Evolutionary conservation across 1,139 yeast species (phyloP).

Genomic region (Insectozyma bohioensis): DNA sequence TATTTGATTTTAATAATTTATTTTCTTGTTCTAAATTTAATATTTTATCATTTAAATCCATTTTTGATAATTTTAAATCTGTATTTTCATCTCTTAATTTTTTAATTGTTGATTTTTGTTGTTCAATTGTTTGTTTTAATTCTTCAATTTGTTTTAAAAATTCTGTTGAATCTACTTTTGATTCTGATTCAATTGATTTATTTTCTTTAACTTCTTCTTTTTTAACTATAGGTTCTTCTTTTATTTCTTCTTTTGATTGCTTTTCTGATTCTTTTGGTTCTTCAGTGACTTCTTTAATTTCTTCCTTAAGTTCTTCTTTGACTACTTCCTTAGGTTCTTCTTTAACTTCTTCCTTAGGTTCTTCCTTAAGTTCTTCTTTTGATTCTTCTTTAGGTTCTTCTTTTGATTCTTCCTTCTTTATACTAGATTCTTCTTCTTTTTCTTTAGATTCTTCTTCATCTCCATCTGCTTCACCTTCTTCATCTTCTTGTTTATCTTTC

Average conservation of each 20-base stretch:
- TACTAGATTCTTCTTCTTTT: not conserved
- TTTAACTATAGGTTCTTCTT: not conserved
- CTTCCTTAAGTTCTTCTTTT: not conserved
- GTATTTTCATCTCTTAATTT: slow-evolving; percentile 46
- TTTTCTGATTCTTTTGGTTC: slow-evolving; percentile 8
- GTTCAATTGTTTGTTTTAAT: slow-evolving; percentile 24
- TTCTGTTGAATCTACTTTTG: not conserved
- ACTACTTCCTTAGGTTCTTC: not conserved
- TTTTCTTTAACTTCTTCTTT: not conserved
- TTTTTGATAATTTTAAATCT: slow-evolving; percentile 40
- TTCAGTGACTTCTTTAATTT: not conserved
- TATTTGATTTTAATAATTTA: slow-evolving; percentile 15
- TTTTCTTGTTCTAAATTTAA: slow-evolving; percentile 25
- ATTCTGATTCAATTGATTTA: not conserved
- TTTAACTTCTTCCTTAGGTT: not conserved
- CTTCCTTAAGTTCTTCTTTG: not conserved
- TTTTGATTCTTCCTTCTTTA: slow-evolving; percentile 11
- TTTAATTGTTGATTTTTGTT: slow-evolving; percentile 37
- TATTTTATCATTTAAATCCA: slow-evolving; percentile 47
- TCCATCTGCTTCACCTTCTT: slow-evolving; percentile 10
- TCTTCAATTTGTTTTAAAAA: slow-evolving; percentile 19
- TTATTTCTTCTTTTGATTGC: slow-evolving; percentile 2
- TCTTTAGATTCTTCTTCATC: not conserved
- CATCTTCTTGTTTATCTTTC: slow-evolving; percentile 7
- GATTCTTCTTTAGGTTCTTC: slow-evolving; percentile 3